These are phyloP conservation scores for Ajuga chamaepitys DNA, from an alignment of 257 asterid genomes.

Conservation along the genomic window DNA sequence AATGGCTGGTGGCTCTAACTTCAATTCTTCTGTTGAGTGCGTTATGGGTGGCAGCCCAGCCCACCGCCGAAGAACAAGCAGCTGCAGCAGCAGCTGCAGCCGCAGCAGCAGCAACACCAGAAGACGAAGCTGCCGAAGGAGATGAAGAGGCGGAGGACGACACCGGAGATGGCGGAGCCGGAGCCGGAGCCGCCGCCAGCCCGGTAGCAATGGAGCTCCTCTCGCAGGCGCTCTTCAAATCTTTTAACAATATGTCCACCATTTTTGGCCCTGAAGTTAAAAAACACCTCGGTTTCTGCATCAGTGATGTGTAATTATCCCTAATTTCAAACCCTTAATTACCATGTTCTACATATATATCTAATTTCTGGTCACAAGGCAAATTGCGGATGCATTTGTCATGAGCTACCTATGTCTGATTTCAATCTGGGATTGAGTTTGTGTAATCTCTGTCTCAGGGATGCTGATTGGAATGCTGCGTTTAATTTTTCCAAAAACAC, in stretches of 20 bases:
- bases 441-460: slow-evolving; percentile 30
- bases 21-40: slow-evolving; percentile 2
- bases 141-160: not conserved
- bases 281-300: slow-evolving; percentile 54
- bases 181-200: not conserved
- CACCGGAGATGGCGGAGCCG: not conserved
- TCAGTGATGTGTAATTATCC: slow-evolving; percentile 45
- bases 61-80: not conserved
- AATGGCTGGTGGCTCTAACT: slow-evolving; percentile 5
- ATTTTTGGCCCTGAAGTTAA: slow-evolving; percentile 40
- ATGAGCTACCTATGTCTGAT: not conserved
- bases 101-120: not conserved
- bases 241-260: slow-evolving; percentile 56
- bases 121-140: not conserved
- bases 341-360: not conserved
- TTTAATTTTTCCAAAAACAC: slow-evolving; percentile 69
- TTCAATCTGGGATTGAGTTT: not conserved
- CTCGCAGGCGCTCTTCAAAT: slow-evolving; percentile 37
- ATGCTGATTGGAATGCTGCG: slow-evolving; percentile 77
- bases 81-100: not conserved
- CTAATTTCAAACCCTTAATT: no score
- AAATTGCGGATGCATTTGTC: no score
- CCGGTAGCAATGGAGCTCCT: slow-evolving; percentile 44
- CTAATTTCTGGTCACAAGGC: no score
- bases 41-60: slow-evolving; percentile 11